Percentiles rank a stretch among this genome's conserved stretches.
phyloP scores from a whole-genome alignment of 192 early-diverging fungal genomes.

The Coemansia furcata region DNA sequence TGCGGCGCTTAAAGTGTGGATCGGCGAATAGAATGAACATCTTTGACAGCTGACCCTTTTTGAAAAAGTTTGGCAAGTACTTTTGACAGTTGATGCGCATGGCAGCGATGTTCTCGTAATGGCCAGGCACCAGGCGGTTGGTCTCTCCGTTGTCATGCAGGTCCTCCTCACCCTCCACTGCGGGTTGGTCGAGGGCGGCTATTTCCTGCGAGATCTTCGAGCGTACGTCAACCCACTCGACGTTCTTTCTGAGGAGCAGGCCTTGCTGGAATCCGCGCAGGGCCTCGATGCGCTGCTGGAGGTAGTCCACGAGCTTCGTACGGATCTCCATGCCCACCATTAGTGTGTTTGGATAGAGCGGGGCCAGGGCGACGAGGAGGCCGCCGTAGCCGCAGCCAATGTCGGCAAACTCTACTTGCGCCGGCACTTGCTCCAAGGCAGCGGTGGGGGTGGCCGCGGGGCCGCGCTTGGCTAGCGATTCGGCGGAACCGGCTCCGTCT shows the following conservation, averaged over 20 bases:
- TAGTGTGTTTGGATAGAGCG: slow-evolving; percentile 86
- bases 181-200: slow-evolving; percentile 9
- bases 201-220: slow-evolving; percentile 43
- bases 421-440: not conserved
- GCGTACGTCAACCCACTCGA: slow-evolving; percentile 52
- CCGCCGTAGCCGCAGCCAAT: slow-evolving; percentile 99
- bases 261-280: slow-evolving; percentile 62
- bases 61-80: slow-evolving; percentile 97
- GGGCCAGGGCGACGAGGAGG: slow-evolving; percentile 79
- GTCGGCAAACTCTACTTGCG: slow-evolving; percentile 90
- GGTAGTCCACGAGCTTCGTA: slow-evolving; percentile 90
- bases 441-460: slow-evolving; percentile 2
- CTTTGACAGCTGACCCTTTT: slow-evolving; percentile 92
- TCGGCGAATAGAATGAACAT: slow-evolving; percentile 99
- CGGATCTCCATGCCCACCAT: slow-evolving; percentile 99
- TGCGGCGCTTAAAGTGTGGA: slow-evolving; percentile 98
- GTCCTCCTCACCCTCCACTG: slow-evolving; percentile 16
- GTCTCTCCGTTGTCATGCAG: slow-evolving; percentile 51
- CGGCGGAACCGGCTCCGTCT: not conserved
- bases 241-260: slow-evolving; percentile 8
- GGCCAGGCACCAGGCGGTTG: slow-evolving; percentile 55
- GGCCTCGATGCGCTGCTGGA: slow-evolving; percentile 84
- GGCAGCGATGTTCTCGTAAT: slow-evolving; percentile 95
- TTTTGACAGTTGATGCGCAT: slow-evolving; percentile 99
- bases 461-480: slow-evolving; percentile 24